Evolutionary conservation across 2,329 filamentous ascomycete genomes (phyloP).

Genomic region (Phialocephala subalpina): DNA sequence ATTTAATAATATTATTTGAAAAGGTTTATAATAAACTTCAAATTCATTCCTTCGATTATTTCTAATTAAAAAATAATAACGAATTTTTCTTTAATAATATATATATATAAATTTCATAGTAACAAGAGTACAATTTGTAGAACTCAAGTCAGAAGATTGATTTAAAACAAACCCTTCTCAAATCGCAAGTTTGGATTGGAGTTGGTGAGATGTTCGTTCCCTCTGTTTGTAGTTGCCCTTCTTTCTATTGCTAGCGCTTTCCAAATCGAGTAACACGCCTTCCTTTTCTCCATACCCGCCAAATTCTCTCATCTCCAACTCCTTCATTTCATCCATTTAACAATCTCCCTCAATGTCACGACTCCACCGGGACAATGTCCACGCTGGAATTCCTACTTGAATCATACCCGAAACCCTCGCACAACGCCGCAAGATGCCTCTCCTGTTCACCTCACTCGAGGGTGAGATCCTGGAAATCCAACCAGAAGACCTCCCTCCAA

Average conservation of each 20-base stretch:
- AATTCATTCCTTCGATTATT: too few relatives aligned
- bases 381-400: not conserved
- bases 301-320: not conserved
- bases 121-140: not conserved
- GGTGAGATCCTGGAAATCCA: constrained; percentile 14
- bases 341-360: not conserved
- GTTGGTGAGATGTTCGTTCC: not conserved
- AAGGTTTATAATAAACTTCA: too few relatives aligned
- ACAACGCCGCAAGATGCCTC: constrained; percentile 4
- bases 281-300: not conserved
- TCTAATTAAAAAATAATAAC: too few relatives aligned
- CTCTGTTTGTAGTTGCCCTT: not conserved
- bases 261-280: not conserved
- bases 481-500: not conserved
- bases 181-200: not conserved
- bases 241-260: not conserved
- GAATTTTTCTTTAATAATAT: too few relatives aligned
- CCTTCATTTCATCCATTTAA: not conserved
- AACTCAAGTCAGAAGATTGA: not conserved
- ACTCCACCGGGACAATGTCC: not conserved
- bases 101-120: too few relatives aligned
- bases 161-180: not conserved
- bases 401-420: not conserved
- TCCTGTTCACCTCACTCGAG: constrained; percentile 24
- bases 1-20: too few relatives aligned